A percentile compares a stretch with the other conserved stretches of the same genome.
These are phyloP conservation scores for Babesia ovis DNA, from an alignment of 169 alveolate genomes.

Conservation along the genomic window DNA sequence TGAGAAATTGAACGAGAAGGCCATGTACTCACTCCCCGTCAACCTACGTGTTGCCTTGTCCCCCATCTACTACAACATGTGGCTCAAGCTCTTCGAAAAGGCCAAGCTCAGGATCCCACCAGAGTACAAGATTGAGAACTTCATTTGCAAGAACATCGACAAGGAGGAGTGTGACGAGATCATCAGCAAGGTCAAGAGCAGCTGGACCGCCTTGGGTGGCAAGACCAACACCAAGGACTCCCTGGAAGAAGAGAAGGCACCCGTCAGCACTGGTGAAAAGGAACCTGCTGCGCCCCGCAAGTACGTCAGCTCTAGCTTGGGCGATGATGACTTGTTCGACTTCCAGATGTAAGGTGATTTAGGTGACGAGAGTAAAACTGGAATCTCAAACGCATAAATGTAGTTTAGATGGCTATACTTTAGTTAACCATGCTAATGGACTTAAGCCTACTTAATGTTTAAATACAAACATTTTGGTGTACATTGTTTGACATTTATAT, in stretches of 20 bases:
- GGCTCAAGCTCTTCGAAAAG: conserved; percentile 34
- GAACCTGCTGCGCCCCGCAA: neutral
- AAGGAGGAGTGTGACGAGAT: conserved; percentile 32
- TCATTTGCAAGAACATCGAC: conserved; percentile 27
- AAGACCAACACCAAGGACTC: neutral
- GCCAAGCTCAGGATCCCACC: conserved; percentile 38
- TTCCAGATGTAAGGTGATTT: neutral
- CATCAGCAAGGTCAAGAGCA: conserved; percentile 19
- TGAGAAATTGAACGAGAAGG: conserved; percentile 47
- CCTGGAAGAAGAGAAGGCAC: neutral
- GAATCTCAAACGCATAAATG: neutral
- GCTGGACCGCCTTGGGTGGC: neutral
- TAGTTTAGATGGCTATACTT: neutral
- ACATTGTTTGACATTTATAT: too few relatives aligned
- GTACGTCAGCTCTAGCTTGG: neutral
- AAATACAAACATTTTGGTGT: too few relatives aligned
- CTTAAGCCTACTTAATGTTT: too few relatives aligned
- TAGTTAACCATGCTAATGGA: too few relatives aligned
- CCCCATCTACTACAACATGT: conserved; percentile 60
- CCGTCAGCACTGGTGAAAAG: neutral
- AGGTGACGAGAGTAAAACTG: neutral
- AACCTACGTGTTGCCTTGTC: conserved; percentile 52
- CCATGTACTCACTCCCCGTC: conserved; percentile 48
- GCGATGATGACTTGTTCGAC: neutral
- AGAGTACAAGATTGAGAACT: conserved; percentile 46